Base-by-base conservation (phyloP, 2,329 filamentous ascomycete genomes). In the Trichoderma arundinaceum region DNA sequence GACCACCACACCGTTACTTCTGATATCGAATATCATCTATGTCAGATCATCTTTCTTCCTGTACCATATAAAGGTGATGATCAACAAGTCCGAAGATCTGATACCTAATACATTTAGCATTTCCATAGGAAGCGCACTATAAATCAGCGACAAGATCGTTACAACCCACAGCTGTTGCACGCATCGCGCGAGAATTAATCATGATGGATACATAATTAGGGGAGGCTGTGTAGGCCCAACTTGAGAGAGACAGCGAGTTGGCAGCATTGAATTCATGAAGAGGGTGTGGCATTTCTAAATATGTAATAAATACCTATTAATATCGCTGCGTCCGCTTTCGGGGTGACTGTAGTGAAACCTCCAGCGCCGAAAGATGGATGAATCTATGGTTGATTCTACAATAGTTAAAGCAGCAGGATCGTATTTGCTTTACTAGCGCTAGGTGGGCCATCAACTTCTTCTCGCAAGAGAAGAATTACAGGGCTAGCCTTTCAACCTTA, bases 71-170 rank as follows among this genome's bases (percentile, higher is more conserved):
- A 48, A 59, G n/a, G 3, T 46, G 9, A 1, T 46, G 2, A 12
- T 59, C 56, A 22, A 46, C 56, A 38, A 59, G 17, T 1, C 56
- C 56, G 33, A 59, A 46, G 41, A 59, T 59, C 43, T 44, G 43
- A 12, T 59, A 35, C 56, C 48, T 59, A n/a, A 59, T 59, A 59
- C 10, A 2, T 32, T 1, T 41, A n/a, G n/a, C n/a, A n/a, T 22
- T 12, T 41, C 22, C 12, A 59, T n/a, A 32, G 43, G 28, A n/a
- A 59, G 3, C 4, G 17, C 1, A 1, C 41, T 46, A 7, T 59
- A 59, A 19, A 59, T 48, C 12, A 59, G 41, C 6, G 56, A 46
- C 12, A 59, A 10, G 9, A 59, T 59, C 5, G 56, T 59, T 13
- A 59, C 28, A 19, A 59, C 48, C 56, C 56, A 59, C 19, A 59